Evolutionary conservation across 2,329 filamentous ascomycete species (phyloP), one percentile per base, ranked within the genome.

Genomic region (Fusarium sp.): DNA sequence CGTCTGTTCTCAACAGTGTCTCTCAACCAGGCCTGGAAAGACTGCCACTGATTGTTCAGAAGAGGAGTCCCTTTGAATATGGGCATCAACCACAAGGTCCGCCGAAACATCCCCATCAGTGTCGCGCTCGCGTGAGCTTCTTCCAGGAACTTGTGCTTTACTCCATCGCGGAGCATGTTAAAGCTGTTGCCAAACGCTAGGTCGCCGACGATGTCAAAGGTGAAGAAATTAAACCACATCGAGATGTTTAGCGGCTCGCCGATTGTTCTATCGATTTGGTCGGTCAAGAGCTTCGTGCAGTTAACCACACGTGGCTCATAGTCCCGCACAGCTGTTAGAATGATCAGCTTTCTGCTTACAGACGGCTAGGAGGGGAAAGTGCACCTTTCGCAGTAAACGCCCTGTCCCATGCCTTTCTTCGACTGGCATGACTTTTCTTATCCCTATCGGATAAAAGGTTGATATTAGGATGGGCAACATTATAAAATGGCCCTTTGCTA

Each of bases 391-490:
- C 39, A 11, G 57, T 69, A 10, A 71, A 69, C 0, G 53, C 69
- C 15, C 57, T 65, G 0, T 71, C 69, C 69, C 69, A 71, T 0
- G 56, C 38, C 30, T 66, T 69, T 4, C 69, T 53, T 9, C 69
- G 54, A 9, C 9, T 34, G 0, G 51, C 51, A 38, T 71, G 69
- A 3, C 48, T n/a, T n/a, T 52, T 65, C 2, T 42, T 51, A 1
- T 67, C 26, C 9, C 54, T 39, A 3, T 49, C 54, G 0, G 54
- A 32, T 0, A 62, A 50, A 4, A 71, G 64, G 4, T 56, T 71
- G 0, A 43, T 20, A 11, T 46, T 52, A 0, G 69, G 69, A 11
- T 55, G 39, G 0, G 55, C 21, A 6, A 62, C 44, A 4, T 56
- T 58, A 7, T 71, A 71, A 14, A 68, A 71, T 0, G 69, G 60